Conservation (phyloP, 345 rosid species). For the Gossypium bickii region DNA sequence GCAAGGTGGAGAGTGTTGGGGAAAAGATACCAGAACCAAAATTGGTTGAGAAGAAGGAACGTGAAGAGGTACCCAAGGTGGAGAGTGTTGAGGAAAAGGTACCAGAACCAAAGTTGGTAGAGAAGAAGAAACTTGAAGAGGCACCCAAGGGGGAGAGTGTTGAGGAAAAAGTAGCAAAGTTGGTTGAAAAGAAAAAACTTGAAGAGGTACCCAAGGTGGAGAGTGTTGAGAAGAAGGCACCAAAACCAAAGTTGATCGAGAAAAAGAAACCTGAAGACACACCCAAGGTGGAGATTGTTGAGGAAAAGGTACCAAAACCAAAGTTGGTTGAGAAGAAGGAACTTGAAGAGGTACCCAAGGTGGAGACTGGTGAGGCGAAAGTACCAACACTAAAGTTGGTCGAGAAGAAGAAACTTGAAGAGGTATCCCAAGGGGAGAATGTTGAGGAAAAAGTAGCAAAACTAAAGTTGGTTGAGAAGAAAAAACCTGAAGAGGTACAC, state of each 20-base stretch:
- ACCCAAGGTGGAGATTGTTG: constrained; percentile 1
- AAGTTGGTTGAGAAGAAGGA: not conserved
- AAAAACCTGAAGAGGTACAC: not conserved
- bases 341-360: too few species aligned
- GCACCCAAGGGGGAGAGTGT: not conserved
- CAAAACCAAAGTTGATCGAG: not conserved
- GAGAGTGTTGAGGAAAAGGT: not conserved
- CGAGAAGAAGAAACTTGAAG: not conserved
- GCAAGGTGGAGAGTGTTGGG: not conserved
- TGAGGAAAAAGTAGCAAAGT: not conserved
- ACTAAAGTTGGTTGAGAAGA: not conserved
- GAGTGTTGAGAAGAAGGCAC: not conserved
- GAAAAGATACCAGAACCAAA: too few species aligned
- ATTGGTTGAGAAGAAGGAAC: too few species aligned
- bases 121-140: constrained; percentile 9
- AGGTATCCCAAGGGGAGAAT: too few species aligned
- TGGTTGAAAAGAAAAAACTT: not conserved
- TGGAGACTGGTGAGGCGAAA: not conserved
- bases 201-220: too few species aligned
- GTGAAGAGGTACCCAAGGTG: too few species aligned
- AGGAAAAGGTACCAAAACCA: not conserved
- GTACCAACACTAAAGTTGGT: not conserved
- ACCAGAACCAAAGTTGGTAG: not conserved
- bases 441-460: not conserved
- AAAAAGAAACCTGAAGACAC: constrained; percentile 8